These are phyloP conservation scores for Colletotrichum caudatum DNA, from an alignment of 2,329 filamentous ascomycete genomes.

Conservation along the genomic window DNA sequence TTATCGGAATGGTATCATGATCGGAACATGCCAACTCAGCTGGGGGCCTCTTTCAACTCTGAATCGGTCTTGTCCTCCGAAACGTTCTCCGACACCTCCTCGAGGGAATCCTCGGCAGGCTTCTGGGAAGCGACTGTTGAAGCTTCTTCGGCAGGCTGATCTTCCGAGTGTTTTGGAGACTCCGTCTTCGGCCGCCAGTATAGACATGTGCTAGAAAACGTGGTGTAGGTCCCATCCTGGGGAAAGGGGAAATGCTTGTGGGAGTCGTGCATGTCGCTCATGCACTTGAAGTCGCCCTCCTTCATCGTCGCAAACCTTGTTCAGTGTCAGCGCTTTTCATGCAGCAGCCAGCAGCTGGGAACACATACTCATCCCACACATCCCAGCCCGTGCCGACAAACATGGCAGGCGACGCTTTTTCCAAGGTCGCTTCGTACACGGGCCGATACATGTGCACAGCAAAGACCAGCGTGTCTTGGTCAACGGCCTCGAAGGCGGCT, in stretches of 20 bases:
- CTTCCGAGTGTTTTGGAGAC: not conserved
- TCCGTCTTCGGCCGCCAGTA: conserved; percentile 50
- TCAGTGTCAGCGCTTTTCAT: not conserved
- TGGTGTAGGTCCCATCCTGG: conserved; percentile 51
- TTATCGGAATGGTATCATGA: not conserved
- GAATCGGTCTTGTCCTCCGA: not conserved
- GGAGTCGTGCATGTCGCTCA: conserved; percentile 50
- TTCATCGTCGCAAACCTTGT: conserved; percentile 34
- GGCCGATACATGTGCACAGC: conserved; percentile 71
- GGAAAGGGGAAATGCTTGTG: conserved; percentile 53
- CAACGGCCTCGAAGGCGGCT: conserved; percentile 62
- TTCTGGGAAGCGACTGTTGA: not conserved
- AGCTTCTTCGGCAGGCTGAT: not conserved
- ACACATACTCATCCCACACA: conserved; percentile 63
- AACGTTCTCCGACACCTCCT: not conserved
- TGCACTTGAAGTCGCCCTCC: conserved; percentile 47
- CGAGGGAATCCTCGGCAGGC: too few species aligned
- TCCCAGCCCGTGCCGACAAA: conserved; percentile 69
- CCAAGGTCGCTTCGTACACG: conserved; percentile 65
- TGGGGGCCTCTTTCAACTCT: not conserved
- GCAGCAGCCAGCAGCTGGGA: not conserved
- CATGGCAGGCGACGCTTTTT: conserved; percentile 59
- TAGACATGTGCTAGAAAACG: conserved; percentile 56
- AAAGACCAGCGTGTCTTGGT: conserved; percentile 65
- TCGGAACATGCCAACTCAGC: not conserved